A percentile compares a stretch with the other conserved stretches of the same genome.
These are phyloP conservation scores for Penicillium flavigenum DNA, from an alignment of 495 filamentous ascomycete species.

Conservation along the genomic window DNA sequence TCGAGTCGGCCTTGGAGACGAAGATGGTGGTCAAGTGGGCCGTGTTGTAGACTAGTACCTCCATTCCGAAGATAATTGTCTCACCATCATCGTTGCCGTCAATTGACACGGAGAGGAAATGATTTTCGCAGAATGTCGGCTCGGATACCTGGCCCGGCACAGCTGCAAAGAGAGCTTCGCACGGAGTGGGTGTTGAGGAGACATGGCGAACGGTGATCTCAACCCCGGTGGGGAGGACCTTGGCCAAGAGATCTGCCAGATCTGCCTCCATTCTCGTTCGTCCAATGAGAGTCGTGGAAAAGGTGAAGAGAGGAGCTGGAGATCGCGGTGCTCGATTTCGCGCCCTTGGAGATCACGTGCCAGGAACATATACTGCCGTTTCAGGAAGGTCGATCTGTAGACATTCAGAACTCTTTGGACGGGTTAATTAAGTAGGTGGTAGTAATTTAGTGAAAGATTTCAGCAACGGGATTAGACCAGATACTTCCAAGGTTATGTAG, in stretches of 20 bases:
- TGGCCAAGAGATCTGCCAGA: slow-evolving; percentile 57
- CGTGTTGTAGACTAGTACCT: slow-evolving; percentile 66
- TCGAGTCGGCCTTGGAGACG: slow-evolving; percentile 96
- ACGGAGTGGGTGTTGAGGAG: slow-evolving; percentile 76
- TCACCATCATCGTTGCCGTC: slow-evolving; percentile 36
- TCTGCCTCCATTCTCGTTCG: slow-evolving; percentile 31
- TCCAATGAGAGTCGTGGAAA: slow-evolving; percentile 32
- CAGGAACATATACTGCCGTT: not conserved
- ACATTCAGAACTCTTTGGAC: not conserved
- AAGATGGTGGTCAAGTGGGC: slow-evolving; percentile 81
- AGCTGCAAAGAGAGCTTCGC: slow-evolving; percentile 73
- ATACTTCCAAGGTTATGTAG: not conserved
- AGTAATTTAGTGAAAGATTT: not conserved
- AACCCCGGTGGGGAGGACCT: slow-evolving; percentile 66
- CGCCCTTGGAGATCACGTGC: slow-evolving; percentile 25
- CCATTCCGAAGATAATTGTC: slow-evolving; percentile 66
- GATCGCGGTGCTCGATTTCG: slow-evolving; percentile 14
- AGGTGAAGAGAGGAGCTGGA: slow-evolving; percentile 20
- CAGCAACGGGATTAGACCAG: not conserved
- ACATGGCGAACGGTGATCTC: slow-evolving; percentile 79
- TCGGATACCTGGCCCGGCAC: slow-evolving; percentile 67
- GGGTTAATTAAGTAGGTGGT: not conserved
- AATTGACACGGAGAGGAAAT: slow-evolving; percentile 78
- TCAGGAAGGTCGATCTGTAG: not conserved
- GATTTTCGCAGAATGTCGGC: slow-evolving; percentile 80